Evolutionary conservation across 2,329 filamentous ascomycete species (phyloP).

Genomic region (Phialemoniopsis sp.): DNA sequence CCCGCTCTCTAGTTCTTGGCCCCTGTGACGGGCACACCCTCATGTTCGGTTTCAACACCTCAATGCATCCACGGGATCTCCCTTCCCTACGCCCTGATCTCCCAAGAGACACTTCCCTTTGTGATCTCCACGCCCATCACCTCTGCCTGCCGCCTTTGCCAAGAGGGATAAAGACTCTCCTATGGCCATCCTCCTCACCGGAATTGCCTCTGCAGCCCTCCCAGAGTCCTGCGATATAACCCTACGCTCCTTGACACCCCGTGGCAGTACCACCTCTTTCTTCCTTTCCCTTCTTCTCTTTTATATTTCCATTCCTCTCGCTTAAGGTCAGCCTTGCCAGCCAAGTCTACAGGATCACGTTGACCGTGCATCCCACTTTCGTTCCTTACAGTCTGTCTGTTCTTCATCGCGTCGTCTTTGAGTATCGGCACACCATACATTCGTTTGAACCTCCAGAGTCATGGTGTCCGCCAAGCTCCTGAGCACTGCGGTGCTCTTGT

Average conservation of each 20-base stretch:
- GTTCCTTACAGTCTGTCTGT: no score
- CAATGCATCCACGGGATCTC: conserved; percentile 20
- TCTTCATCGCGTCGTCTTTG: conserved; percentile 5
- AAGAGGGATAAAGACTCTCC: conserved; percentile 14
- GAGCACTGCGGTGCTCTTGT: conserved; percentile 18
- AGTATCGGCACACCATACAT: background rate
- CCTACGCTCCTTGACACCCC: conserved; percentile 5
- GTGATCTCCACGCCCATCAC: no score
- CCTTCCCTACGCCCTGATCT: conserved; percentile 13
- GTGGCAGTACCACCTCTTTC: conserved; percentile 2
- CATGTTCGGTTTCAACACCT: conserved; percentile 21
- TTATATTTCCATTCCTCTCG: conserved; percentile 7
- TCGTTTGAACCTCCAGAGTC: conserved; percentile 3
- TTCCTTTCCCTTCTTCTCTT: conserved; percentile 7
- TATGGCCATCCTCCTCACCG: conserved; percentile 3
- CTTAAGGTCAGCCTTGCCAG: conserved; percentile 15
- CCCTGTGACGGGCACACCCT: conserved; percentile 17
- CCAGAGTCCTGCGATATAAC: conserved; percentile 9
- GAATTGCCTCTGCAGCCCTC: conserved; percentile 5
- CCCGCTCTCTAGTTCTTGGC: conserved; percentile 5
- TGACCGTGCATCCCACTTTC: conserved; percentile 20
- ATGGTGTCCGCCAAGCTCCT: conserved; percentile 21
- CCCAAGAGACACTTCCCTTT: no score
- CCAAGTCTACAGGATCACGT: conserved; percentile 23
- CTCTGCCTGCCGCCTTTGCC: conserved; percentile 6